Evolutionary conservation across 139 green algal species (phyloP), one percentile per base, ranked within the genome.

Genomic region (Picochlorum sp.): DNA sequence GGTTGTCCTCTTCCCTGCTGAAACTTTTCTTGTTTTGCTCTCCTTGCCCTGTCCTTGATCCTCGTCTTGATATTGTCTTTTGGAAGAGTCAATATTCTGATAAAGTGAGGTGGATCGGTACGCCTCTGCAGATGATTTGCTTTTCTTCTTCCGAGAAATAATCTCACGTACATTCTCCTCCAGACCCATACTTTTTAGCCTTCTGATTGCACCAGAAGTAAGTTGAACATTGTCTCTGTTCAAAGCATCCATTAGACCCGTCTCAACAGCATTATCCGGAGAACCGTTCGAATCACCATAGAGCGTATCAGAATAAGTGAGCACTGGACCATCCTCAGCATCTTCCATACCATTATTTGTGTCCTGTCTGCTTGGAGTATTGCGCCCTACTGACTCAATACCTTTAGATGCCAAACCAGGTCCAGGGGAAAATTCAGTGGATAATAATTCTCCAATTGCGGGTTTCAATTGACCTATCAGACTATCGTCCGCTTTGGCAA

Each of bases 341-440:
- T 59, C 51, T 41, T 34, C 51, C 2, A 38, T 34, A 18, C 15
- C 21, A 18, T 59, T 21, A 15, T 59, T 21, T 32, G 30, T 59
- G 26, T 59, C 15, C 23, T 41, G 34, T 0, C 34, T 41, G 34
- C 0, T 41, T 11, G 34, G 34, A 41, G 8, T 41, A 14, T 41
- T 41, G 8, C 34, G 8, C 7, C n/a, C 30, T 47, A 57, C n/a
- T 21, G n/a, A 45, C 13, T 52, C 58, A 16, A 13, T 50, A 9
- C 23, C 58, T 32, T 18, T 65, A 3, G 58, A 16, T 18, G 13
- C 61, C 15, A 23, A 14, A 46, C 34, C 34, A 59, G 37, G 61
- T 9, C 61, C 61, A 56, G 61, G 61, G 10, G 61, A 28, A 66
- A 66, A 66, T 21, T 66, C 32, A 20, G 61, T 66, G 14, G 32